These are phyloP conservation scores for Backusella macrospora DNA, from an alignment of 192 early-diverging fungal species.

Conservation along the genomic window DNA sequence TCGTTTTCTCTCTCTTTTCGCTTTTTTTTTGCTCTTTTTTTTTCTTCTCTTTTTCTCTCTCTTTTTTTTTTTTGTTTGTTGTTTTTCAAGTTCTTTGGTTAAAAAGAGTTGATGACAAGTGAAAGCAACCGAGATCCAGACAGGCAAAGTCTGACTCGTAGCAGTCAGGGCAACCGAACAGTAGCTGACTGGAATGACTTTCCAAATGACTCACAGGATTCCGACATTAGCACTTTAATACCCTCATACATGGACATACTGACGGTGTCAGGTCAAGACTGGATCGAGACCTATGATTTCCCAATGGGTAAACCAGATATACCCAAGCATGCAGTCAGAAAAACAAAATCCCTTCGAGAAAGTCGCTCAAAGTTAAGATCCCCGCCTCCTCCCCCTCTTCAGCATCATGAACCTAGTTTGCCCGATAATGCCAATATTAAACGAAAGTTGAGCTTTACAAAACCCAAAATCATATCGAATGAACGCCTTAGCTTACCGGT, in stretches of 20 bases:
- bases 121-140: conserved; percentile 10
- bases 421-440: background rate
- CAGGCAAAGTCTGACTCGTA: background rate
- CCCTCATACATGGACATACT: conserved; percentile 14
- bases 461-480: background rate
- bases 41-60: background rate
- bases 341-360: conserved; percentile 9
- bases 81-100: background rate
- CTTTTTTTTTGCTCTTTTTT: background rate
- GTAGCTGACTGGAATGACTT: conserved; percentile 6
- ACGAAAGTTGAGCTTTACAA: background rate
- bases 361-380: background rate
- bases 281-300: conserved; percentile 18
- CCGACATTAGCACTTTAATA: background rate
- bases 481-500: background rate
- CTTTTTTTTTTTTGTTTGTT: background rate
- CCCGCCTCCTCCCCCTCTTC: background rate
- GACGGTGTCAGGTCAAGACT: conserved; percentile 11
- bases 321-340: conserved; percentile 6
- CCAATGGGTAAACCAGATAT: background rate
- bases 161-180: background rate
- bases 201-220: conserved; percentile 10
- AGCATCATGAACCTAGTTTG: background rate
- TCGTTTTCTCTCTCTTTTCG: background rate
- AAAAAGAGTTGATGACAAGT: conserved; percentile 11